phyloP scores from a whole-genome alignment of 257 asterid species.

The Salvia hispanica region DNA sequence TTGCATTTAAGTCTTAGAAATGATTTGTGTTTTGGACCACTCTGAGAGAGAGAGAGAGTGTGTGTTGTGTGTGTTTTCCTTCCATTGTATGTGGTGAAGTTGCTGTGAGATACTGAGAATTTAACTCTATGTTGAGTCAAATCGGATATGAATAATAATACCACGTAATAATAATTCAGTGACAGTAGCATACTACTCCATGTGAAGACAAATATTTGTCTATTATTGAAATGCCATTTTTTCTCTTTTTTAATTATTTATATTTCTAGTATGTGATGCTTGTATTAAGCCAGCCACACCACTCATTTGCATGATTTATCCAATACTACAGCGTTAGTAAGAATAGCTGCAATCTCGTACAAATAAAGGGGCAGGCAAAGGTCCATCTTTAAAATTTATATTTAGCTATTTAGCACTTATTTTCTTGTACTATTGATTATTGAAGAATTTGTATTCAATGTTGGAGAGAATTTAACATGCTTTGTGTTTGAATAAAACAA shows the following conservation, averaged over 20 bases:
- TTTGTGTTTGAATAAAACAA: too few species aligned
- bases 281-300: slow-evolving; percentile 1
- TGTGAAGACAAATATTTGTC: neutral
- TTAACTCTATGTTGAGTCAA: slow-evolving; percentile 18
- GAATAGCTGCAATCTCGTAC: too few species aligned
- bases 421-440: too few species aligned
- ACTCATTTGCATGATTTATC: slow-evolving; percentile 15
- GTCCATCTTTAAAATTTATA: too few species aligned
- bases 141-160: neutral
- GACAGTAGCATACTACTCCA: neutral
- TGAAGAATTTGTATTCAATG: too few species aligned
- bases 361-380: too few species aligned
- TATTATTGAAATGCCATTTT: neutral
- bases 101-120: slow-evolving; percentile 10
- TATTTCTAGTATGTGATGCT: neutral
- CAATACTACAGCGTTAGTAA: neutral
- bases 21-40: slow-evolving; percentile 3
- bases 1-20: neutral
- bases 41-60: slow-evolving; percentile 12
- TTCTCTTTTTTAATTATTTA: neutral
- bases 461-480: too few species aligned
- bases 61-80: neutral
- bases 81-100: neutral
- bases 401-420: too few species aligned
- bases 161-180: neutral